These are phyloP conservation scores for Clohesyomyces aquaticus DNA, from an alignment of 495 filamentous ascomycete genomes.

Conservation along the genomic window DNA sequence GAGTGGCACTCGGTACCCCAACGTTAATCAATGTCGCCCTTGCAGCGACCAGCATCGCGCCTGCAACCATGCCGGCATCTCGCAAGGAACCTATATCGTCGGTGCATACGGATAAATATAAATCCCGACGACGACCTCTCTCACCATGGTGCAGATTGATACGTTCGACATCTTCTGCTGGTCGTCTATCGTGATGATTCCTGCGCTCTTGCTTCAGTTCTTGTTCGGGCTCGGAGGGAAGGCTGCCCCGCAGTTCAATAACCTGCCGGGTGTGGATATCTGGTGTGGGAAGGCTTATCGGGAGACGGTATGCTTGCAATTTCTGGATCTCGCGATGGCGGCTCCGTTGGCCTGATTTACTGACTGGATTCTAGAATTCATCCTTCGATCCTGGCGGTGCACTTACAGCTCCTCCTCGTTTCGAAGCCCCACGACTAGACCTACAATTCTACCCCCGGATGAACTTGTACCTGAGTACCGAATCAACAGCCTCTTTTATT, in stretches of 20 bases:
- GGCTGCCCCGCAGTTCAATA: conserved; percentile 28
- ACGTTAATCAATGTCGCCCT: too few relatives aligned
- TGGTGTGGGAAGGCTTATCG: conserved; percentile 44
- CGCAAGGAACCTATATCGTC: too few relatives aligned
- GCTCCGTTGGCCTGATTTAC: too few relatives aligned
- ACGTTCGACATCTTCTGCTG: not conserved
- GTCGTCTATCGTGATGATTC: conserved; percentile 16
- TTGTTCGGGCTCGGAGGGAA: conserved; percentile 5
- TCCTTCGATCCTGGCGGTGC: conserved; percentile 65
- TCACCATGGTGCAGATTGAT: too few relatives aligned
- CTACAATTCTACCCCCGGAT: conserved; percentile 63
- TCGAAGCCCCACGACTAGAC: conserved; percentile 58
- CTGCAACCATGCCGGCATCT: too few relatives aligned
- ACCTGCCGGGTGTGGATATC: conserved; percentile 39
- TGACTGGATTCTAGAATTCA: conserved; percentile 27
- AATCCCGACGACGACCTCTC: not conserved
- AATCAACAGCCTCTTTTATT: conserved; percentile 60
- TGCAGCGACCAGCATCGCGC: too few relatives aligned
- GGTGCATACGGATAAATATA: too few relatives aligned
- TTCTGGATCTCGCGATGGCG: too few relatives aligned
- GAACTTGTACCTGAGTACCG: conserved; percentile 62
- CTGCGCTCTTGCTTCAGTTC: conserved; percentile 12
- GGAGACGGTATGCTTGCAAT: conserved; percentile 14
- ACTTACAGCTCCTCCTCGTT: conserved; percentile 52
- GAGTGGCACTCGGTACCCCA: too few relatives aligned